Conservation (phyloP, 2,329 filamentous ascomycete genomes). For the Colletotrichum costaricense region DNA sequence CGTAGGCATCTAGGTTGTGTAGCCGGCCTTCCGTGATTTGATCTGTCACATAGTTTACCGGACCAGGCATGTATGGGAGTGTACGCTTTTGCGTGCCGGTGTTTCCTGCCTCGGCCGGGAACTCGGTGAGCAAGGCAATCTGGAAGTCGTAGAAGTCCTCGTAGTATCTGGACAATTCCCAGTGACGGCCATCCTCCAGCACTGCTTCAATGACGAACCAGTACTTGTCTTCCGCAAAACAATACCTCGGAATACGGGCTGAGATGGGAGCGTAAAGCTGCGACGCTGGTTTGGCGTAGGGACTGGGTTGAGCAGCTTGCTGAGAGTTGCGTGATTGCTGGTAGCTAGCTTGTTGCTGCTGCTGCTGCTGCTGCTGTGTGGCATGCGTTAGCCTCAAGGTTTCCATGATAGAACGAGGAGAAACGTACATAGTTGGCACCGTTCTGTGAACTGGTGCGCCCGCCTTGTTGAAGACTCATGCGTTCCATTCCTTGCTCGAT, state of each 20-base stretch:
- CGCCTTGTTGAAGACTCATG: slow-evolving; percentile 77
- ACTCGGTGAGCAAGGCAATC: slow-evolving; percentile 91
- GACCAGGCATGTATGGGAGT: slow-evolving; percentile 96
- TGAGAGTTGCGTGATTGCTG: slow-evolving; percentile 41
- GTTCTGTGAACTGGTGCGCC: slow-evolving; percentile 61
- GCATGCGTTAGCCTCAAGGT: not conserved
- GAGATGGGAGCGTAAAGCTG: slow-evolving; percentile 80
- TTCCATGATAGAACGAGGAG: not conserved
- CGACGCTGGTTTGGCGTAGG: slow-evolving; percentile 54
- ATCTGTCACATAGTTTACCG: slow-evolving; percentile 98
- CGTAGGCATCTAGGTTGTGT: slow-evolving; percentile 94
- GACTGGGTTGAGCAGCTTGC: slow-evolving; percentile 51
- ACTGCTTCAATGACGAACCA: slow-evolving; percentile 97
- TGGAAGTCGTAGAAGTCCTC: slow-evolving; percentile 99
- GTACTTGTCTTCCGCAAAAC: slow-evolving; percentile 97
- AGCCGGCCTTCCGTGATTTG: slow-evolving; percentile 93
- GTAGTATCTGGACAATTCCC: slow-evolving; percentile 95
- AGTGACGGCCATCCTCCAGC: slow-evolving; percentile 89
- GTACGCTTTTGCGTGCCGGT: slow-evolving; percentile 82
- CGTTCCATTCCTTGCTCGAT: slow-evolving; percentile 80
- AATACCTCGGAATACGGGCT: slow-evolving; percentile 91
- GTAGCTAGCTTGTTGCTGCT: slow-evolving; percentile 44
- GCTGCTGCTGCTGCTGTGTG: not conserved
- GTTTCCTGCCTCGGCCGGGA: slow-evolving; percentile 93
- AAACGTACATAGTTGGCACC: slow-evolving; percentile 60